Evolutionary conservation across 768 basidiomycete genomes (phyloP).

Genomic region (Lactifluus echinatus): DNA sequence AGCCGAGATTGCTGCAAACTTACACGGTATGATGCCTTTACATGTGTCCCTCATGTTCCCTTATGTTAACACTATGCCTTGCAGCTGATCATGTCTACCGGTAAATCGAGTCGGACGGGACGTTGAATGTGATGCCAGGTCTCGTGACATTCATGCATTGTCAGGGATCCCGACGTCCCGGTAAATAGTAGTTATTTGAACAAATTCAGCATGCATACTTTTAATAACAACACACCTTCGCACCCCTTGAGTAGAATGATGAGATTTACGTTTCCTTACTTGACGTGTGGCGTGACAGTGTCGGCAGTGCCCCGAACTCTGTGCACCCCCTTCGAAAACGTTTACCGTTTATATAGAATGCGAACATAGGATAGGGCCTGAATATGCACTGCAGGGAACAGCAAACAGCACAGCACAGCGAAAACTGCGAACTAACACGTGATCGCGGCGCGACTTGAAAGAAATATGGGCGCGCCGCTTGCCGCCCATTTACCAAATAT

Average conservation of each 20-base stretch:
- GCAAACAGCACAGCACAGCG: no score
- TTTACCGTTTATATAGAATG: background rate
- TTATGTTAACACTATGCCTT: slow-evolving; percentile 20
- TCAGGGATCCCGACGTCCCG: background rate
- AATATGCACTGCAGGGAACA: no score
- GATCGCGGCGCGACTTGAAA: slow-evolving; percentile 6
- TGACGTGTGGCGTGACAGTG: background rate
- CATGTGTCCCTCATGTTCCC: slow-evolving; percentile 4
- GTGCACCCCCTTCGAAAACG: no score
- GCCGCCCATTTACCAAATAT: background rate
- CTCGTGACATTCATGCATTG: background rate
- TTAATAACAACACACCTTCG: slow-evolving; percentile 8
- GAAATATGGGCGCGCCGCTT: background rate
- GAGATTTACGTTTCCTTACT: no score
- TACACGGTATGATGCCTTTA: slow-evolving; percentile 46
- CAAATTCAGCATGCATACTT: background rate
- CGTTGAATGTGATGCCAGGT: background rate
- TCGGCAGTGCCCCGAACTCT: background rate
- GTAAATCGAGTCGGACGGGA: slow-evolving; percentile 31
- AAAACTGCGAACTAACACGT: background rate
- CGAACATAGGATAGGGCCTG: no score
- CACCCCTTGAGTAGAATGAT: background rate
- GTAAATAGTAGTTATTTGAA: background rate
- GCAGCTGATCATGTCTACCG: slow-evolving; percentile 85
- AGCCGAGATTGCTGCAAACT: slow-evolving; percentile 94